Conservation (phyloP, 805 yeast species). For the Nakazawaea siamensis region DNA sequence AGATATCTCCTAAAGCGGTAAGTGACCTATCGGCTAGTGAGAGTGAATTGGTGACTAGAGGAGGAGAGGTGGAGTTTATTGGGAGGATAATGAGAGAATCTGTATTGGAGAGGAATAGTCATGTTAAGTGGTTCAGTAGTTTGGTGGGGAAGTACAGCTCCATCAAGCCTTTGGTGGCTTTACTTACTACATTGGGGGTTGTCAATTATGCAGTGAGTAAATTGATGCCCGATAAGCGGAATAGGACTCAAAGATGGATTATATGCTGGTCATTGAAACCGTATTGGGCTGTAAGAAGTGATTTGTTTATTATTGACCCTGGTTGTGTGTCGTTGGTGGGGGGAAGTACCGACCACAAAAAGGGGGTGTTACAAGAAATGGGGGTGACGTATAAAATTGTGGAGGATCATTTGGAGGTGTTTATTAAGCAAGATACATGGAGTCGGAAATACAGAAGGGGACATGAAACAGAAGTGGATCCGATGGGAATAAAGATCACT, state of each 20-base stretch:
- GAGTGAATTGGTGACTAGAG: conserved; percentile 31
- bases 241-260: conserved; percentile 26
- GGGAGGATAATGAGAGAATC: conserved; percentile 26
- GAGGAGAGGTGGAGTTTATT: conserved; percentile 39
- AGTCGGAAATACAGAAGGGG: conserved; percentile 18
- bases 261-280: conserved; percentile 26
- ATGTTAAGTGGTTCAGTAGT: conserved; percentile 36
- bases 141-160: conserved; percentile 16
- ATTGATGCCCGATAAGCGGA: conserved; percentile 2
- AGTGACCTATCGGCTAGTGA: conserved; percentile 22
- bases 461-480: neutral
- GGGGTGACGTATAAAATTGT: neutral
- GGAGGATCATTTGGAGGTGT: neutral
- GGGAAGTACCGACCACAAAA: neutral
- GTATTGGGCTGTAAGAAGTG: neutral
- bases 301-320: no score
- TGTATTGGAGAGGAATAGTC: conserved; percentile 5
- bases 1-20: conserved; percentile 13
- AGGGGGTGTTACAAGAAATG: neutral
- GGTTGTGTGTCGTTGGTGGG: no score
- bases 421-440: conserved; percentile 17
- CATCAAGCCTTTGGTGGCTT: conserved; percentile 12
- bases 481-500: neutral
- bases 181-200: conserved; percentile 6
- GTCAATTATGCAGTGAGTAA: conserved; percentile 18